Evolutionary conservation across 331 rosid species (phyloP).

Genomic region (Phaseolus coccineus): DNA sequence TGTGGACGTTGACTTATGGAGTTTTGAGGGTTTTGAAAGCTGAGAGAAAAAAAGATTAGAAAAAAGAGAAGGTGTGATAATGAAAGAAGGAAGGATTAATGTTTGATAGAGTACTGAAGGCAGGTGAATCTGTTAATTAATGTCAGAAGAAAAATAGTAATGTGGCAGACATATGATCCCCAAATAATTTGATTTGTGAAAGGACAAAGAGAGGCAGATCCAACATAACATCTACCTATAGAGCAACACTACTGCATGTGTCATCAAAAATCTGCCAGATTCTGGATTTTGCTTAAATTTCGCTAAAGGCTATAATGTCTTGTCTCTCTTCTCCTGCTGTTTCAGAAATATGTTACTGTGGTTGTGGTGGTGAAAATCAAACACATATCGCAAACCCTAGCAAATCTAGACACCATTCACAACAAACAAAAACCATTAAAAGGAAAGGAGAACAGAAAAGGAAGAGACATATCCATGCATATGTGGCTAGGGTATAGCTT

Average conservation of each 20-base stretch:
- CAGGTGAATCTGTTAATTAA: slow-evolving; percentile 33
- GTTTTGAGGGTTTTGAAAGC: not conserved
- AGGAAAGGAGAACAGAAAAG: not conserved
- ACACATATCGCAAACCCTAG: not conserved
- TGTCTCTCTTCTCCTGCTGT: not conserved
- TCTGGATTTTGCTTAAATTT: slow-evolving; percentile 49
- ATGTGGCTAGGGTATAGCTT: slow-evolving; percentile 27
- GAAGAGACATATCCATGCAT: slow-evolving; percentile 5
- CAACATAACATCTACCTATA: not conserved
- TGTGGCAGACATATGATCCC: slow-evolving; percentile 15
- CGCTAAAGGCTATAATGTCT: slow-evolving; percentile 41
- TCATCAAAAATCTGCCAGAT: slow-evolving; percentile 44
- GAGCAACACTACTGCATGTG: not conserved
- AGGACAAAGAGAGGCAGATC: slow-evolving; percentile 33
- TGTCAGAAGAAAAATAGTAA: slow-evolving; percentile 32
- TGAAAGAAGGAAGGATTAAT: not conserved
- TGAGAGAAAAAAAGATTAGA: not conserved
- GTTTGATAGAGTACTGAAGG: not conserved
- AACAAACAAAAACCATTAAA: slow-evolving; percentile 14
- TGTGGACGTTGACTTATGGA: not conserved
- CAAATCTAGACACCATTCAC: not conserved
- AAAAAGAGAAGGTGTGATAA: not conserved
- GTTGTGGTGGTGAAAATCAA: slow-evolving; percentile 26
- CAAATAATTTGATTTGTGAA: slow-evolving; percentile 15
- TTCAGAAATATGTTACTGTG: slow-evolving; percentile 1